phyloP scores from a whole-genome alignment of 2,329 filamentous ascomycete genomes.

The Pseudocercospora vitis region DNA sequence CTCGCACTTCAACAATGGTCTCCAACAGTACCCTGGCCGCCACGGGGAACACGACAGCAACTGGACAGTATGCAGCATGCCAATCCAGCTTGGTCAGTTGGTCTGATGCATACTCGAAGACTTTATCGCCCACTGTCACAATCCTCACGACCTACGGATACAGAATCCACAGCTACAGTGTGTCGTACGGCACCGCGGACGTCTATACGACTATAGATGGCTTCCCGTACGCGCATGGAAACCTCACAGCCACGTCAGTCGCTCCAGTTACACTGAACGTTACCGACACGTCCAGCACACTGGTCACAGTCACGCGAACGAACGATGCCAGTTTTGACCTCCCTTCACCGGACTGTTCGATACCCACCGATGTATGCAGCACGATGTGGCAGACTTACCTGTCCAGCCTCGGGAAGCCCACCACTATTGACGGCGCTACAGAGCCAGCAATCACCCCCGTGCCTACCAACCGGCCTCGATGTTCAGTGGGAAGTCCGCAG shows the following conservation, averaged over 20 bases:
- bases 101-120: not conserved
- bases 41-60: not conserved
- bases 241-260: constrained; percentile 12
- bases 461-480: constrained; percentile 25
- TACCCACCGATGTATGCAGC: constrained; percentile 21
- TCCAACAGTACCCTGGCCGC: not conserved
- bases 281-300: constrained; percentile 14
- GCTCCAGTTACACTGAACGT: constrained; percentile 23
- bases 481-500: constrained; percentile 21
- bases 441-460: constrained; percentile 26
- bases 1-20: not conserved
- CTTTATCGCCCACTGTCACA: not conserved
- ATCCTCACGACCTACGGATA: constrained; percentile 8
- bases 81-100: not conserved
- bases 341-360: constrained; percentile 10
- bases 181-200: constrained; percentile 25
- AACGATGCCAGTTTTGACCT: not conserved
- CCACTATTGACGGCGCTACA: constrained; percentile 17
- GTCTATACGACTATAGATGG: constrained; percentile 22
- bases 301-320: constrained; percentile 19
- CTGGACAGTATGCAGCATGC: not conserved
- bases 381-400: constrained; percentile 25
- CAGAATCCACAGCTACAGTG: constrained; percentile 6
- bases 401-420: constrained; percentile 19
- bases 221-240: not conserved